A percentile compares a stretch with the other conserved stretches of the same genome.
Evolutionary conservation across 768 basidiomycete species (phyloP).

Genomic region (Tremella mesenterica): DNA sequence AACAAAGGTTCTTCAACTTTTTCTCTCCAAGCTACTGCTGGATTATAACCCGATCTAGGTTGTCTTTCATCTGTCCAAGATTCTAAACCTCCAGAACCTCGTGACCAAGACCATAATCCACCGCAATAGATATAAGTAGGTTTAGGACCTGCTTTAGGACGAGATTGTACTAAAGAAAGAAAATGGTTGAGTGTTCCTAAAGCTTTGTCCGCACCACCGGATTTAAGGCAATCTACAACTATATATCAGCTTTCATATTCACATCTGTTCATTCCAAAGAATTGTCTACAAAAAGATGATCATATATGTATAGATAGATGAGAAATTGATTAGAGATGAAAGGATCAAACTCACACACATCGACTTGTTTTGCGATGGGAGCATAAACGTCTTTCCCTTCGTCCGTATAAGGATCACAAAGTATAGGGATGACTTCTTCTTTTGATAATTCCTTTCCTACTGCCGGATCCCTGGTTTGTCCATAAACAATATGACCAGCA

Average conservation of each 20-base stretch:
- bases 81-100: conserved; percentile 41
- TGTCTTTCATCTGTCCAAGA: conserved; percentile 31
- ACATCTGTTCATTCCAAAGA: background rate
- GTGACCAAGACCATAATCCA: conserved; percentile 48
- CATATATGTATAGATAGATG: too few relatives aligned
- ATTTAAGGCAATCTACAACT: conserved; percentile 1
- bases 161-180: conserved; percentile 5
- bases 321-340: too few relatives aligned
- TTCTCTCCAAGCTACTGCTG: background rate
- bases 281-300: background rate
- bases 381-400: conserved; percentile 14
- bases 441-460: conserved; percentile 45
- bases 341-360: conserved; percentile 20
- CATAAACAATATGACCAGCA: conserved; percentile 50
- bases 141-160: conserved; percentile 43
- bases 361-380: conserved; percentile 12
- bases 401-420: conserved; percentile 20
- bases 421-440: conserved; percentile 49
- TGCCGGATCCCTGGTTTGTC: conserved; percentile 46
- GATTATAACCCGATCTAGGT: conserved; percentile 4
- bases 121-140: conserved; percentile 50
- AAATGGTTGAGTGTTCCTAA: conserved; percentile 1
- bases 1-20: conserved; percentile 1
- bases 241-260: background rate
- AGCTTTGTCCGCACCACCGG: background rate